A percentile compares a stretch with the other conserved stretches of the same genome.
phyloP scores from a whole-genome alignment of 192 early-diverging fungal species.

The Gaertneriomyces sp. region DNA sequence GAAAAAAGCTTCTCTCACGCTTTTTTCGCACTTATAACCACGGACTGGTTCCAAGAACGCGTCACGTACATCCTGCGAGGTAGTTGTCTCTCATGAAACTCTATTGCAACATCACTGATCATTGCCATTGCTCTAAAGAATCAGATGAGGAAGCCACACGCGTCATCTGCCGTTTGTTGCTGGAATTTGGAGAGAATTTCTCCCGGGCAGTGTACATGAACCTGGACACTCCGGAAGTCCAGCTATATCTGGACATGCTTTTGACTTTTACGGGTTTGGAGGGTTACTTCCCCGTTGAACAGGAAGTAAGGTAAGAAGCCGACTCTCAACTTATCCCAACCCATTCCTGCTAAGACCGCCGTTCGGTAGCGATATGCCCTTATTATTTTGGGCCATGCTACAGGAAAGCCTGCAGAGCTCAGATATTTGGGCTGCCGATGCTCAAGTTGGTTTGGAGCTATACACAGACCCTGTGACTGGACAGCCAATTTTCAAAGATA shows the following conservation, averaged over 20 bases:
- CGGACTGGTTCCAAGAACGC: slow-evolving; percentile 30
- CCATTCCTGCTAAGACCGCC: no score
- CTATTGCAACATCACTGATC: no score
- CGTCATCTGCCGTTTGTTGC: slow-evolving; percentile 31
- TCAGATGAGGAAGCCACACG: slow-evolving; percentile 29
- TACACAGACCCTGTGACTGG: slow-evolving; percentile 32
- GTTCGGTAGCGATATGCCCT: slow-evolving; percentile 13
- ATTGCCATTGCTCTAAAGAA: slow-evolving; percentile 14
- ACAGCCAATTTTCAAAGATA: slow-evolving; percentile 27
- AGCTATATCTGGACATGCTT: slow-evolving; percentile 36
- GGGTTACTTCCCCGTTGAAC: slow-evolving; percentile 40
- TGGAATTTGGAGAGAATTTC: slow-evolving; percentile 39
- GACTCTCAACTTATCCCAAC: no score
- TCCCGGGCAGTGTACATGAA: slow-evolving; percentile 24
- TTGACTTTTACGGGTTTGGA: slow-evolving; percentile 36
- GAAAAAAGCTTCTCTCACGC: slow-evolving; percentile 17
- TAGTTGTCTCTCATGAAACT: not conserved
- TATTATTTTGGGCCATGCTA: slow-evolving; percentile 22
- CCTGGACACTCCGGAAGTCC: slow-evolving; percentile 16
- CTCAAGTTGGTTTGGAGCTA: slow-evolving; percentile 1
- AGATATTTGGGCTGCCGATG: not conserved
- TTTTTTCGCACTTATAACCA: slow-evolving; percentile 30
- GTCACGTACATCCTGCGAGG: slow-evolving; percentile 33
- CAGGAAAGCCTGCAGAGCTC: slow-evolving; percentile 18
- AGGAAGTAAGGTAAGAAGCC: slow-evolving; percentile 39